A percentile compares a stretch with the other conserved stretches of the same genome.
Conservation (phyloP, 164 flowering plant species). For the Piper betle region DNA sequence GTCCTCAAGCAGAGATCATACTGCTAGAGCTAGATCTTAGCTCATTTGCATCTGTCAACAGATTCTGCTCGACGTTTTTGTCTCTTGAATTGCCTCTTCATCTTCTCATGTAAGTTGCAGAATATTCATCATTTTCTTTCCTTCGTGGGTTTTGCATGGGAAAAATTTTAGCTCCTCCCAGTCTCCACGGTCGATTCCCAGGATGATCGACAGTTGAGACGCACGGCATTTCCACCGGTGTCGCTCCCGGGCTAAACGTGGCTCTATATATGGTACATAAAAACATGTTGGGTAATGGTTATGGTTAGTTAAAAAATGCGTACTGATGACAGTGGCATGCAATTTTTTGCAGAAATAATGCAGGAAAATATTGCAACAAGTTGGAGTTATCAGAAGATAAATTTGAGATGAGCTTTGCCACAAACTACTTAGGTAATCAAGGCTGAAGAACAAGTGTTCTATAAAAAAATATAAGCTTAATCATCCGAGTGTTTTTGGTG, state of each 20-base stretch:
- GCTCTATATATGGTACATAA: too few relatives aligned
- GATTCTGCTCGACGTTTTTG: conserved; percentile 60
- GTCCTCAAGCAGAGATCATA: conserved; percentile 53
- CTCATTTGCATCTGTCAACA: conserved; percentile 64
- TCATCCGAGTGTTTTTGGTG: too few relatives aligned
- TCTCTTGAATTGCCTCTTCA: conserved; percentile 73
- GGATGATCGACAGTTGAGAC: too few relatives aligned
- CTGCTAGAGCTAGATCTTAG: conserved; percentile 75
- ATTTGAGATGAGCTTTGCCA: conserved; percentile 91
- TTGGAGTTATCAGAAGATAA: conserved; percentile 90
- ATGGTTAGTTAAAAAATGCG: neutral
- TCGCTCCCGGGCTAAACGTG: too few relatives aligned
- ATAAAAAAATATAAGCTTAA: neutral
- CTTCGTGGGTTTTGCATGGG: neutral
- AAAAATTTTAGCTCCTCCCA: too few relatives aligned
- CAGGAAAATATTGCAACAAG: conserved; percentile 67
- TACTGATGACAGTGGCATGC: neutral
- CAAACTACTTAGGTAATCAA: conserved; percentile 81
- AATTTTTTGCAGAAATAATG: conserved; percentile 73
- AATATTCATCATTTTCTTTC: neutral
- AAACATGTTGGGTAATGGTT: conserved; percentile 70
- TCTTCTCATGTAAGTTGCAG: conserved; percentile 92
- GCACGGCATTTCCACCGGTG: too few relatives aligned
- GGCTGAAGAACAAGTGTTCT: neutral
- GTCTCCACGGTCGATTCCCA: too few relatives aligned